Evolutionary conservation across 1,284 basidiomycete genomes (phyloP).

Genomic region (Singerocomus inundabilis): DNA sequence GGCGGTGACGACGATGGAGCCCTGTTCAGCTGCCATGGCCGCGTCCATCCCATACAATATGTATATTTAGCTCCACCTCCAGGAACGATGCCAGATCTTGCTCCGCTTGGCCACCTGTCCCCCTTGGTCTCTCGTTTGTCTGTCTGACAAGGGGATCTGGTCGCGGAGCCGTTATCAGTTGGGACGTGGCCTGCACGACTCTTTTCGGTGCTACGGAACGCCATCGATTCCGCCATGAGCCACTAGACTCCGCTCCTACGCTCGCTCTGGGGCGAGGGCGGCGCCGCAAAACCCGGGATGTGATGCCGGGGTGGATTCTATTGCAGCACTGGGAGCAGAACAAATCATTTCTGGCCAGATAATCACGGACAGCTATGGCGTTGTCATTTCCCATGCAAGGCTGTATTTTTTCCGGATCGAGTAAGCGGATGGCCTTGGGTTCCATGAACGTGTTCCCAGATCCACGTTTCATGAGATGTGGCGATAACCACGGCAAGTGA

Average conservation of each 20-base stretch:
- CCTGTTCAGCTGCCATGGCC: too few species aligned
- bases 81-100: too few species aligned
- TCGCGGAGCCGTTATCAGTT: too few species aligned
- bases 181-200: too few species aligned
- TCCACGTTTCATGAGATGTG: conserved; percentile 25
- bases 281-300: conserved; percentile 31
- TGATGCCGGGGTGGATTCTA: conserved; percentile 10
- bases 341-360: conserved; percentile 12
- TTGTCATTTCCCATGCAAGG: conserved; percentile 8
- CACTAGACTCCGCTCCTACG: conserved; percentile 20
- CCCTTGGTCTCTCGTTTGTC: too few species aligned
- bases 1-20: too few species aligned
- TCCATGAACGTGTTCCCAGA: conserved; percentile 14
- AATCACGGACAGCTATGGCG: conserved; percentile 9
- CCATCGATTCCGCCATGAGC: conserved; percentile 21
- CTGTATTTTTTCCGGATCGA: conserved; percentile 21
- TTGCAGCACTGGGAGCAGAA: conserved; percentile 9
- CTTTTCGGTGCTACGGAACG: conserved; percentile 7
- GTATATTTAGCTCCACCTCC: too few species aligned
- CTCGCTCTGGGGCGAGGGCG: not conserved
- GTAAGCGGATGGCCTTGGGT: conserved; percentile 1
- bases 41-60: too few species aligned
- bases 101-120: too few species aligned
- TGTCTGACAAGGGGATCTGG: too few species aligned
- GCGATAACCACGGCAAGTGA: conserved; percentile 14